Percentiles rank a stretch among this genome's conserved stretches.
Conservation (phyloP, 2,329 filamentous ascomycete genomes). For the Clathrospora elynae region DNA sequence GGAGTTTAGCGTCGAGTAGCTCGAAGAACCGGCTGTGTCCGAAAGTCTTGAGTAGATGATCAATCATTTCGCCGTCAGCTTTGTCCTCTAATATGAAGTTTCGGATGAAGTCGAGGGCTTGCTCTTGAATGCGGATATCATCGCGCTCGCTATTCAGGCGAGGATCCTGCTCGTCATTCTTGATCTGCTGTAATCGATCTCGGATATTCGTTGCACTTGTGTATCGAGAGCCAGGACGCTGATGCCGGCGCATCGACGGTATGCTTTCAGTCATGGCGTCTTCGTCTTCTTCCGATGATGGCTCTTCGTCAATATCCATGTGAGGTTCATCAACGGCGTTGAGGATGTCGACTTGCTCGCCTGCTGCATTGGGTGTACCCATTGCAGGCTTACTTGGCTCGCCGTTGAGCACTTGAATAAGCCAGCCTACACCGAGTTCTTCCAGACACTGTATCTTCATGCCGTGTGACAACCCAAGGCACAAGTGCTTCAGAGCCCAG, state of each 20-base stretch:
- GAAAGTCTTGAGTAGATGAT: conserved; percentile 76
- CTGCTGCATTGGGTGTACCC: conserved; percentile 63
- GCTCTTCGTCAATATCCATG: conserved; percentile 50
- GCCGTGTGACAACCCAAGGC: conserved; percentile 71
- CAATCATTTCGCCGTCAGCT: conserved; percentile 71
- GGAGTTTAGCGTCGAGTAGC: conserved; percentile 78
- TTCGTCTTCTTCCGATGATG: conserved; percentile 50
- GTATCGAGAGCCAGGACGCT: conserved; percentile 43
- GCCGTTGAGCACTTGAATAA: conserved; percentile 75
- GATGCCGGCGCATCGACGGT: conserved; percentile 48
- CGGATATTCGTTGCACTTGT: conserved; percentile 43
- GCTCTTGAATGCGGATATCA: conserved; percentile 85
- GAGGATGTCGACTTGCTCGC: conserved; percentile 64
- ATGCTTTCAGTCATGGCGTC: conserved; percentile 54
- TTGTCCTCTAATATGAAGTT: conserved; percentile 78
- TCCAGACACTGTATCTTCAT: conserved; percentile 79
- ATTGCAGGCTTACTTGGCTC: conserved; percentile 56
- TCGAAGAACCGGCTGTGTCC: conserved; percentile 80
- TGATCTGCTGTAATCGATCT: conserved; percentile 52
- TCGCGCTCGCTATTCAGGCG: conserved; percentile 72
- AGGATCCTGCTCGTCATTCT: conserved; percentile 71
- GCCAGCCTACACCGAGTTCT: conserved; percentile 77
- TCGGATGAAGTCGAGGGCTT: conserved; percentile 84
- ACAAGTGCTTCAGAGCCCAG: conserved; percentile 92
- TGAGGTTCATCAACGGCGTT: conserved; percentile 56